Base-by-base conservation (phyloP, 805 yeast genomes). In the Diddensiella caesifluorescens region DNA sequence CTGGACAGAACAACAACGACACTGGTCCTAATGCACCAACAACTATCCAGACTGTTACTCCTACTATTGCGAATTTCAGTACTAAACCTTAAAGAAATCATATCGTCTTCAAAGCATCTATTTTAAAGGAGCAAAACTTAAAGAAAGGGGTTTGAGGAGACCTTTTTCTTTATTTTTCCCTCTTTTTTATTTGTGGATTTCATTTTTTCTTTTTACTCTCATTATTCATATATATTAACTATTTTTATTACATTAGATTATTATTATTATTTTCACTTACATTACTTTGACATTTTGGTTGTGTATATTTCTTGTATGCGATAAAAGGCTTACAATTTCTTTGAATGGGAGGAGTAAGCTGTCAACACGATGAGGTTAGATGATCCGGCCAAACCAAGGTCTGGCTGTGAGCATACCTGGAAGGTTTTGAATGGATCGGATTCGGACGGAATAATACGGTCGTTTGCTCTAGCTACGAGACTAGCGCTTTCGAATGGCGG, bases 1-100 rank as follows among this genome's bases (percentile, higher is more conserved):
- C 87, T 70, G 77, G 79, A 51, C 76, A 74, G 57, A 64, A 70
- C 56, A 80, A 86, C 68, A 85, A 89, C 61, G 97, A 89, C 63
- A 90, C 97, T 28, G 63, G 63, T 30, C 43, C 44, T n/a, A 43
- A 43, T 18, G 62, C 52, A 25, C 60, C 56, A 22, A 47, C 47
- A 10, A 53, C 68, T 33, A 64, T 69, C 54, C 71, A 68, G 63
- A 71, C 75, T 37, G 57, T 62, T 4, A 75, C 85, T 28, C 76
- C 79, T 52, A 64, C 71, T 4, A 56, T 74, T 51, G 25, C 43
- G 6, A 35, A 28, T 30, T 51, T 19, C 38, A 34, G 40, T n/a
- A 51, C 55, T 22, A 47, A 39, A 49, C 53, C 53, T 31, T 51
- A 43, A 42, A 38, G 19, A 29, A 19, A 7, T 10, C 9, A 27